Evolutionary conservation across 345 rosid genomes (phyloP).

Genomic region (Dimocarpus longan): DNA sequence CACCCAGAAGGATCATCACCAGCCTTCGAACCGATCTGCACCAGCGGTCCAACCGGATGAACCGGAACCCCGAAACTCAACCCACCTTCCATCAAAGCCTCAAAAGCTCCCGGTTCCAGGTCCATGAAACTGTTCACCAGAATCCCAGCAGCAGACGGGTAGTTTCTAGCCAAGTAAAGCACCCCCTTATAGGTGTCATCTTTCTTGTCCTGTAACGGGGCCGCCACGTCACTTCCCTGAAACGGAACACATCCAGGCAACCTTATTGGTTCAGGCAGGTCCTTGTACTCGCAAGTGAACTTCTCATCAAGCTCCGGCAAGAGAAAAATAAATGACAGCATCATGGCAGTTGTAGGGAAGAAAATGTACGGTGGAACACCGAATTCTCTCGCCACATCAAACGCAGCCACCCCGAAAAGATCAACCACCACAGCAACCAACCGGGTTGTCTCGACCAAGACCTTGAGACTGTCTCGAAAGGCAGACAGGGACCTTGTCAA

Average conservation of each 20-base stretch:
- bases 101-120: slow-evolving; percentile 32
- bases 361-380: slow-evolving; percentile 17
- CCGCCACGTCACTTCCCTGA: slow-evolving; percentile 26
- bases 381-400: slow-evolving; percentile 28
- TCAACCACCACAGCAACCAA: slow-evolving; percentile 32
- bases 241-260: slow-evolving; percentile 39
- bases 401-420: slow-evolving; percentile 26
- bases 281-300: slow-evolving; percentile 30
- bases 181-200: slow-evolving; percentile 23
- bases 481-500: slow-evolving; percentile 20
- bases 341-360: slow-evolving; percentile 21
- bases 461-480: slow-evolving; percentile 13
- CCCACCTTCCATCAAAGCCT: slow-evolving; percentile 26
- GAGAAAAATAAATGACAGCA: slow-evolving; percentile 22
- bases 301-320: slow-evolving; percentile 29
- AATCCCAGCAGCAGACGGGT: slow-evolving; percentile 31
- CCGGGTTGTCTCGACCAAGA: not conserved
- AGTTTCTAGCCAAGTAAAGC: slow-evolving; percentile 15
- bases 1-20: slow-evolving; percentile 17
- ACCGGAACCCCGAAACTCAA: slow-evolving; percentile 15
- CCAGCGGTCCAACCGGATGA: slow-evolving; percentile 40
- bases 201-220: slow-evolving; percentile 27
- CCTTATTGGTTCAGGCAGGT: slow-evolving; percentile 29
- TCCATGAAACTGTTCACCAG: slow-evolving; percentile 33
- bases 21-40: not conserved